A percentile compares a stretch with the other conserved stretches of the same genome.
Evolutionary conservation across 768 basidiomycete species (phyloP).

Genomic region (Naganishia vishniacii): DNA sequence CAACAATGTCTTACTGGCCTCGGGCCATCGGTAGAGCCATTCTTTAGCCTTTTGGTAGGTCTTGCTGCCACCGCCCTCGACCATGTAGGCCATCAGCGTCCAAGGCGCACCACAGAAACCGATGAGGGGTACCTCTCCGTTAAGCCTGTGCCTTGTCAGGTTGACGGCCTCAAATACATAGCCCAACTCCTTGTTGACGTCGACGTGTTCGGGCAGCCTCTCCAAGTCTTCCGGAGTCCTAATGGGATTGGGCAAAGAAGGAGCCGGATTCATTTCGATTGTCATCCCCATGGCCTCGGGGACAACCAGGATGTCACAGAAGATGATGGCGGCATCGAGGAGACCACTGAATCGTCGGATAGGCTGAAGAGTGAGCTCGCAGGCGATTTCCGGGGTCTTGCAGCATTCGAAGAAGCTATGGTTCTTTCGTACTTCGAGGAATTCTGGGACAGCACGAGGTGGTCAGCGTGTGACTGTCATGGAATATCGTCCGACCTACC

Average conservation of each 20-base stretch:
- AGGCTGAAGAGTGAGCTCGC: constrained; percentile 85
- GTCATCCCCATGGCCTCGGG: constrained; percentile 94
- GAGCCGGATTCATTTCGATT: constrained; percentile 81
- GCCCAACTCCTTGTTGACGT: constrained; percentile 72
- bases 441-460: constrained; percentile 58
- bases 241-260: constrained; percentile 81
- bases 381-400: constrained; percentile 81
- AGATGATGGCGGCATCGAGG: constrained; percentile 94
- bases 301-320: constrained; percentile 94
- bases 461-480: constrained; percentile 27
- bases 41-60: constrained; percentile 84
- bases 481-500: constrained; percentile 45
- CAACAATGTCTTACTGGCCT: constrained; percentile 72
- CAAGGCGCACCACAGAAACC: constrained; percentile 97
- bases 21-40: constrained; percentile 87
- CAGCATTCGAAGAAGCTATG: constrained; percentile 96
- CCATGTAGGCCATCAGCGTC: constrained; percentile 98
- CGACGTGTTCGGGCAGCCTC: constrained; percentile 60
- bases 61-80: constrained; percentile 90
- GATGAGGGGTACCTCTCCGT: constrained; percentile 87
- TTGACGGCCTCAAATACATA: constrained; percentile 93
- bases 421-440: constrained; percentile 72
- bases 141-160: constrained; percentile 67
- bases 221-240: constrained; percentile 65
- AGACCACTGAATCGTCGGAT: constrained; percentile 79